Percentiles rank a stretch among this genome's conserved stretches.
Conservation (phyloP, 768 basidiomycete genomes). For the Termitomyces sp. region DNA sequence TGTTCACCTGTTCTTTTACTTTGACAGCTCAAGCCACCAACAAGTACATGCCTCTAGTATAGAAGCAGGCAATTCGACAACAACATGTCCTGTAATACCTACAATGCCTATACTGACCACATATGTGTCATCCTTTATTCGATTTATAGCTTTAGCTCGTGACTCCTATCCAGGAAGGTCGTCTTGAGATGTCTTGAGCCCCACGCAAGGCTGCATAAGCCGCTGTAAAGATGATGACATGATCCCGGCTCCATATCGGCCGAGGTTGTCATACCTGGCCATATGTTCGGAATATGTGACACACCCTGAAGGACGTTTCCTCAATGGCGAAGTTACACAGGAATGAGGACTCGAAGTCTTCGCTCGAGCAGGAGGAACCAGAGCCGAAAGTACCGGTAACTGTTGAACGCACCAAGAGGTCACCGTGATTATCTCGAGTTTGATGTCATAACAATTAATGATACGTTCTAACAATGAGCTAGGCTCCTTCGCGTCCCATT, state of each 20-base stretch:
- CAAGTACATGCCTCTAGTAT: no score
- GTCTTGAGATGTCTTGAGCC: not conserved
- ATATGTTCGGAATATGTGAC: conserved; percentile 18
- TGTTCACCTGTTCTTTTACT: no score
- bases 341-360: not conserved
- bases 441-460: not conserved
- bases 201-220: not conserved
- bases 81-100: not conserved
- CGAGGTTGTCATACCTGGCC: not conserved
- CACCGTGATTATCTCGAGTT: not conserved
- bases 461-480: not conserved
- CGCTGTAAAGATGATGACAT: not conserved
- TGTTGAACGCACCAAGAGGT: conserved; percentile 7
- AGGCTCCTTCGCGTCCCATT: conserved; percentile 33
- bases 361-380: conserved; percentile 1
- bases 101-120: conserved; percentile 10
- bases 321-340: conserved; percentile 5
- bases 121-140: not conserved
- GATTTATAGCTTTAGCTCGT: not conserved
- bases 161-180: no score
- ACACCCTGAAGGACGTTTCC: conserved; percentile 1
- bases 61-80: no score
- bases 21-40: no score
- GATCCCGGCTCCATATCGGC: conserved; percentile 1
- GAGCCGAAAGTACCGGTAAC: not conserved